A percentile compares a stretch with the other conserved stretches of the same genome.
These are phyloP conservation scores for Podaxis rugospora DNA, from an alignment of 768 basidiomycete genomes.

Conservation along the genomic window DNA sequence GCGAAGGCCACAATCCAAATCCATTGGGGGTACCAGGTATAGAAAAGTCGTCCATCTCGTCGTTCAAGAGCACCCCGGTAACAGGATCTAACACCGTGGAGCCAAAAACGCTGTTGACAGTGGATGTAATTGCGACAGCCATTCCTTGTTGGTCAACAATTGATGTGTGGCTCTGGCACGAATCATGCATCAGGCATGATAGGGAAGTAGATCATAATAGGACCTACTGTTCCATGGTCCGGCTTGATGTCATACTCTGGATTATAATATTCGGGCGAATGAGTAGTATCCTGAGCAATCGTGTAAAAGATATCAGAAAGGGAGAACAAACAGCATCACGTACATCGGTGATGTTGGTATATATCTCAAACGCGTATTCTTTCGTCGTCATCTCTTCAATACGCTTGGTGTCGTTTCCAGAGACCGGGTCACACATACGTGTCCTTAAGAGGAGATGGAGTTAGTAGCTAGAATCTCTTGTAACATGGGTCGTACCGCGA, in stretches of 20 bases:
- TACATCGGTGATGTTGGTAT: conserved; percentile 80
- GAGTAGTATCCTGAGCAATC: conserved; percentile 64
- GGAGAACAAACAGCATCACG: neutral
- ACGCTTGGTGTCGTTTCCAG: conserved; percentile 46
- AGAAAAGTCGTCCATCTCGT: conserved; percentile 97
- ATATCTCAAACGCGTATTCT: conserved; percentile 56
- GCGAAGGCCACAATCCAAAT: conserved; percentile 80
- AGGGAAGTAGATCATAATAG: neutral
- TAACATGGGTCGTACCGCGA: conserved; percentile 29
- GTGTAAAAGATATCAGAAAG: neutral
- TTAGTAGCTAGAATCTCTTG: neutral
- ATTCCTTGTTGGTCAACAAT: conserved; percentile 82
- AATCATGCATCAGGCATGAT: neutral
- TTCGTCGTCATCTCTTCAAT: conserved; percentile 69
- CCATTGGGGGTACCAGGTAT: conserved; percentile 78
- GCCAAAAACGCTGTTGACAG: conserved; percentile 88
- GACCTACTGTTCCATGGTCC: conserved; percentile 84
- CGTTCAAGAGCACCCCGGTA: conserved; percentile 87
- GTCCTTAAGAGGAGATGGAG: conserved; percentile 44
- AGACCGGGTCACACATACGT: conserved; percentile 75
- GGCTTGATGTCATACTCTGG: conserved; percentile 71
- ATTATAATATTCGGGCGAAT: conserved; percentile 77
- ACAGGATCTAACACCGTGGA: conserved; percentile 81
- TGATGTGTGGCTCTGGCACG: conserved; percentile 72
- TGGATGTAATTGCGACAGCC: conserved; percentile 83